Evolutionary conservation across 2,329 filamentous ascomycete species (phyloP), one percentile per base, ranked within the genome.

Genomic region (Colletotrichum salicis): DNA sequence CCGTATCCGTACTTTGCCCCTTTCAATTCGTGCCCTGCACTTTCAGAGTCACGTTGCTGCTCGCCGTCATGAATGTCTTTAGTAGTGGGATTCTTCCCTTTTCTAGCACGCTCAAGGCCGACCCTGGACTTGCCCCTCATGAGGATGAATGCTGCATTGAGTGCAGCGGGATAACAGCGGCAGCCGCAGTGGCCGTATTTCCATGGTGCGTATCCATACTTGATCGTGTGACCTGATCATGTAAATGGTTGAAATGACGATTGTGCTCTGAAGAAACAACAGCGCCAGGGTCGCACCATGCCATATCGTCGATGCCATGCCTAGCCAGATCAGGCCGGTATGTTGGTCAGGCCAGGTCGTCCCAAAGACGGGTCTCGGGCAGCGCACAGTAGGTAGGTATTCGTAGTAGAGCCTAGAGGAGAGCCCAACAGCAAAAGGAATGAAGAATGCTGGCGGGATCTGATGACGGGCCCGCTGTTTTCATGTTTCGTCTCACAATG

Each of bases 401-500:
- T 48, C 54, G 54, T 13, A 29, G 65, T 60, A 33, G 41, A 29
- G 27, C 27, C 27, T 29, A 29, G 27, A 48, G 59, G 54, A 45
- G 35, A 33, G 55, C 45, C 54, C 31, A 64, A 54, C 35, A 59
- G n/a, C 41, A 55, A 11, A 64, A 59, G 69, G 59, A 64, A 69
- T 64, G 54, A n/a, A 35, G 24, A 33, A 58, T 63, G 45, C 58
- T 55, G 64, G 52, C 52, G 58, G 51, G 57, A 33, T 67, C 52
- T 62, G 31, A 63, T 52, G 58, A 62, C 24, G 57, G 64, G 51
- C 52, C 52, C 64, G 69, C 52, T 68, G 41, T 63, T 68, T 62
- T 59, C 54, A 64, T 71, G 64, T 69, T 69, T 59, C 59, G 58
- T 69, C 65, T 71, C 54, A 64, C 59, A 54, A 27, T 63, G 54